Base-by-base conservation (phyloP, 331 rosid species). In the Erythrophleum ivorense region DNA sequence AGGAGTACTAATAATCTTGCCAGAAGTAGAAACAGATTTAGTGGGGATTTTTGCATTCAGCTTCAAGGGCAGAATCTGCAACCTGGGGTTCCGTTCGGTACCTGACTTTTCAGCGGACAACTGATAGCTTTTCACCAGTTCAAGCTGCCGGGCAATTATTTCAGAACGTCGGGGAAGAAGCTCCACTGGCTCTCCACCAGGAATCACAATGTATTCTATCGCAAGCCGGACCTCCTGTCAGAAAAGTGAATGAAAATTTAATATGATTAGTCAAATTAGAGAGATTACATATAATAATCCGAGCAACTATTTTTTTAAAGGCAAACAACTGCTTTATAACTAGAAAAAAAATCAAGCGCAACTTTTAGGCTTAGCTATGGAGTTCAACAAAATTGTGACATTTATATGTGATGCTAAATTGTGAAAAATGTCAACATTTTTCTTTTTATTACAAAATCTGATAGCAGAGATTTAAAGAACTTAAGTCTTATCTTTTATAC, bases 171-270 rank as follows among this genome's bases (percentile, higher is more conserved):
- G 90, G 21, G 99, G 98, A 67, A 96, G 99, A 85, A 96, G 99
- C 87, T 96, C 99, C 33, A 96, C 99, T 2, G 98, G 86, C 80
- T 96, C 99, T 84, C 99, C 98, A 43, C 99, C 99, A 58, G 99
- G 99, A 85, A 96, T 96, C 81, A 96, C 99, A 0, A 96, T 96
- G 82, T 96, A 94, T 85, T 96, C 99, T 16, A 96, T 96, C 29
- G 98, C 99, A 48, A 96, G 97, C 77, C 98, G 91, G 60, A 96
- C 99, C 97, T 96, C 99, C 99, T 96, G 77, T 52, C 70, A 80
- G 34, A 62, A 12, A 73, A 78, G 46, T 58, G 72, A 70, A 74
- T 36, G 40, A 69, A 63, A 80, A 46, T 19, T 52, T 34, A 9
- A 64, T 24, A 52, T 13, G 36, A 43, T 54, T 16, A 41, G 21